These are phyloP conservation scores for Coemansia sp. DNA, from an alignment of 192 early-diverging fungal species.

Conservation along the genomic window DNA sequence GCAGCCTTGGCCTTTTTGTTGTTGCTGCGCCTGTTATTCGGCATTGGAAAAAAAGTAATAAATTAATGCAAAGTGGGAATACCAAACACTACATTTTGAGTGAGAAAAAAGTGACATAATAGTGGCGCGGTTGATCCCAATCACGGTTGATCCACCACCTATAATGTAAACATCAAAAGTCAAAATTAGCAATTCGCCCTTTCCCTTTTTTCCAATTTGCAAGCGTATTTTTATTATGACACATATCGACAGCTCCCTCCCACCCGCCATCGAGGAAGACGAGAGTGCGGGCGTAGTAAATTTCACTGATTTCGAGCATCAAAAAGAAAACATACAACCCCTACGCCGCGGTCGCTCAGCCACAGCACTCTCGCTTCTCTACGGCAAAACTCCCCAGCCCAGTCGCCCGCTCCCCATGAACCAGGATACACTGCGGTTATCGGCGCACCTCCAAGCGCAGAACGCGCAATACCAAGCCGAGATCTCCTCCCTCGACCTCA, in stretches of 20 bases:
- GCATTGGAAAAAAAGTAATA: neutral
- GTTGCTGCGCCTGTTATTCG: neutral
- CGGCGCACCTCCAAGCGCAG: slow-evolving; percentile 29
- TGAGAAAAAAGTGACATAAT: neutral
- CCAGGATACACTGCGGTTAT: slow-evolving; percentile 10
- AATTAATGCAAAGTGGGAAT: neutral
- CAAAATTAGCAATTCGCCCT: neutral
- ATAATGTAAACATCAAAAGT: neutral
- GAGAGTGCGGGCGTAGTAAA: slow-evolving; percentile 19
- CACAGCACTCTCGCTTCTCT: slow-evolving; percentile 39
- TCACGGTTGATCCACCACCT: neutral
- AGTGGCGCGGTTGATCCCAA: neutral
- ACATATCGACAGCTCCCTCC: neutral
- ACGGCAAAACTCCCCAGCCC: slow-evolving; percentile 21
- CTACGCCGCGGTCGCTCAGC: slow-evolving; percentile 64
- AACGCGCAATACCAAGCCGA: slow-evolving; percentile 42
- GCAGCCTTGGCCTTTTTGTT: slow-evolving; percentile 1
- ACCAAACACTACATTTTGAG: no score
- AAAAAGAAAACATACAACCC: slow-evolving; percentile 80
- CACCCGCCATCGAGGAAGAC: neutral
- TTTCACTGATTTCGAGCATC: slow-evolving; percentile 60
- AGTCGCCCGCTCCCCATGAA: neutral
- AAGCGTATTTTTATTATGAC: slow-evolving; percentile 11
- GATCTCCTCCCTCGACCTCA: slow-evolving; percentile 26
- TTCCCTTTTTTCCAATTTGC: neutral